Evolutionary conservation across 106 monocot genomes (phyloP).

Genomic region (Narthecium ossifragum): DNA sequence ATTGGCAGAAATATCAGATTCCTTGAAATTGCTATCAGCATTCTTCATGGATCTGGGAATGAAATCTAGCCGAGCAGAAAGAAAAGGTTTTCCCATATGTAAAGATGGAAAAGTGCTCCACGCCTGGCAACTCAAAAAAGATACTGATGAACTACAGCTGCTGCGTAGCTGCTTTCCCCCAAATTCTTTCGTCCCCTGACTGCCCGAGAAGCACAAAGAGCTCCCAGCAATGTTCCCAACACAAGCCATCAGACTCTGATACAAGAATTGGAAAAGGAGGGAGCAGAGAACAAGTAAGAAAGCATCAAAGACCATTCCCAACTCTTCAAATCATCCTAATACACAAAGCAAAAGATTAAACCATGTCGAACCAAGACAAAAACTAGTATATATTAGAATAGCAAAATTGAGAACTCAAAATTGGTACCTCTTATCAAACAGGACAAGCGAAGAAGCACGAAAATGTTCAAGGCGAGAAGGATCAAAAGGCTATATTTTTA

Average conservation of each 20-base stretch:
- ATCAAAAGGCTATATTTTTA: too few species aligned
- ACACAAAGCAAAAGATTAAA: too few species aligned
- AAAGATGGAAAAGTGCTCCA: constrained; percentile 12
- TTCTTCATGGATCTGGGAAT: constrained; percentile 11
- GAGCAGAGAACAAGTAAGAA: too few species aligned
- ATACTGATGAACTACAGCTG: constrained; percentile 16
- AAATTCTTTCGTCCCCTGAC: background rate
- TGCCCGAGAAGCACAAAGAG: constrained; percentile 16
- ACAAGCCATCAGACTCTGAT: constrained; percentile 38
- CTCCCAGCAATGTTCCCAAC: constrained; percentile 15
- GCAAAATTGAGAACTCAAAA: too few species aligned
- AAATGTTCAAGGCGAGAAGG: too few species aligned
- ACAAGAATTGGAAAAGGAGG: too few species aligned
- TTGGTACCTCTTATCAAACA: too few species aligned
- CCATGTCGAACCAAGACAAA: too few species aligned
- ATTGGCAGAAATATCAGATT: constrained; percentile 7
- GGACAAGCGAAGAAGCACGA: too few species aligned
- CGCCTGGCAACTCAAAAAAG: constrained; percentile 14
- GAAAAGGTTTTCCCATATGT: background rate
- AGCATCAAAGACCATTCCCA: too few species aligned
- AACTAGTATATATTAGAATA: too few species aligned
- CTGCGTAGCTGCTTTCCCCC: background rate
- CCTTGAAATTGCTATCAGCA: constrained; percentile 1
- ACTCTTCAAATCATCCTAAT: too few species aligned
- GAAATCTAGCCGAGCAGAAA: constrained; percentile 1